Base-by-base conservation (phyloP, 2,329 filamentous ascomycete genomes). In the Talaromyces sp. region DNA sequence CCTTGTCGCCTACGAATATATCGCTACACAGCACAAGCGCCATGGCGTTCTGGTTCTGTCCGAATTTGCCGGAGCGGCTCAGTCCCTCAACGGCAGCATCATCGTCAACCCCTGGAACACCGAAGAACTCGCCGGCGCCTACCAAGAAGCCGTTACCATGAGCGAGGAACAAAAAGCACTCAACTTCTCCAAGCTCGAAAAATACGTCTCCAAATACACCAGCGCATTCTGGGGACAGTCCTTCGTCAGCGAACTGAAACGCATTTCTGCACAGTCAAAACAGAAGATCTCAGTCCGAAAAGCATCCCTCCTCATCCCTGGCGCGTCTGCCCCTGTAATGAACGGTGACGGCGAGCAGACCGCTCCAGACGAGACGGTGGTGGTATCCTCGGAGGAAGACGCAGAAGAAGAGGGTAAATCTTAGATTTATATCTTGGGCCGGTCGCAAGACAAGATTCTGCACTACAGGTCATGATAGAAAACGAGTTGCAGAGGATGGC, bases 31-130 rank as follows among this genome's bases (percentile, higher is more conserved):
- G 76, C 86, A 91, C 71, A 88, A 93, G 73, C 89, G 91, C 63
- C 92, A 97, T 75, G 93, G 93, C 64, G 90, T 92, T 67, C 91
- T 97, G 86, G 92, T 97, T 65, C 85, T 97, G 43, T 97, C 93
- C 61, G 93, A 97, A 76, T 97, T 97, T 75, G 93, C 93, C 0
- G 94, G 93, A 31, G 93, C 93, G 3, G 93, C 93, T 0, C 93
- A 97, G 79, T 94, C 90, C 65, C 85, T 97, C 67, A 96, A 95
- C 71, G 93, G 93, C 67, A 92, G 91, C 70, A 83, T 97, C 62
- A 91, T 97, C 63, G 91, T 97, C 73, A 97, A 97, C 78, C 93
- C 93, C 1, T 97, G 93, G 93, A 97, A 97, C 77, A 97, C 92
- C 0, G 93, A 97, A 75, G 93, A 97, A 77, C 83, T 97, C n/a